Conservation (phyloP, 805 yeast species). For the Zygotorulaspora danielsina region DNA sequence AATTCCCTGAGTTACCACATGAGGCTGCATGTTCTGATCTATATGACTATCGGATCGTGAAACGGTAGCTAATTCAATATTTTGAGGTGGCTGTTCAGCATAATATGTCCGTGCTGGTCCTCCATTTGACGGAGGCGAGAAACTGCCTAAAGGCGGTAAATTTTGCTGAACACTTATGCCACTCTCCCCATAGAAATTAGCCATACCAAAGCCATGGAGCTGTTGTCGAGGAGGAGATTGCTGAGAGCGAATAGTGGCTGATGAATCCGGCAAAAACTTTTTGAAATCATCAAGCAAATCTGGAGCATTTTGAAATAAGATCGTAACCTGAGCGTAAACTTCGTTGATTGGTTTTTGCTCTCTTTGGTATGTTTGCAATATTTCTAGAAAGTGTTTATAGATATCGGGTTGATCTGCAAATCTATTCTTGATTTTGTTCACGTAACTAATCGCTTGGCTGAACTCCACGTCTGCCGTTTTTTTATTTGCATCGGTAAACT, state of each 20-base stretch:
- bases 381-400: slow-evolving; percentile 90
- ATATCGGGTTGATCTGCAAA: slow-evolving; percentile 93
- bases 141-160: slow-evolving; percentile 38
- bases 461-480: slow-evolving; percentile 76
- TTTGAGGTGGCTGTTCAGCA: slow-evolving; percentile 19
- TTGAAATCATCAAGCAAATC: slow-evolving; percentile 92
- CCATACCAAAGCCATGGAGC: slow-evolving; percentile 14
- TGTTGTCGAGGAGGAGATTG: slow-evolving; percentile 15
- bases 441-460: slow-evolving; percentile 94
- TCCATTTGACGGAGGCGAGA: slow-evolving; percentile 37
- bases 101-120: slow-evolving; percentile 19
- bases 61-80: slow-evolving; percentile 28
- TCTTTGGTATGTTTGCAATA: slow-evolving; percentile 91
- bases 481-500: slow-evolving; percentile 13
- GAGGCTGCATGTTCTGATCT: slow-evolving; percentile 11
- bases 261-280: slow-evolving; percentile 81
- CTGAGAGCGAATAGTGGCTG: slow-evolving; percentile 26
- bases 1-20: slow-evolving; percentile 18
- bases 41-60: slow-evolving; percentile 14
- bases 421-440: slow-evolving; percentile 90
- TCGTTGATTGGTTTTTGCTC: slow-evolving; percentile 94
- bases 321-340: slow-evolving; percentile 89
- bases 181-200: slow-evolving; percentile 12
- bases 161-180: slow-evolving; percentile 23
- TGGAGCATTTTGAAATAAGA: slow-evolving; percentile 86